Conservation (phyloP, 208 protist species). For the Kentomonas sorsogonicus region DNA sequence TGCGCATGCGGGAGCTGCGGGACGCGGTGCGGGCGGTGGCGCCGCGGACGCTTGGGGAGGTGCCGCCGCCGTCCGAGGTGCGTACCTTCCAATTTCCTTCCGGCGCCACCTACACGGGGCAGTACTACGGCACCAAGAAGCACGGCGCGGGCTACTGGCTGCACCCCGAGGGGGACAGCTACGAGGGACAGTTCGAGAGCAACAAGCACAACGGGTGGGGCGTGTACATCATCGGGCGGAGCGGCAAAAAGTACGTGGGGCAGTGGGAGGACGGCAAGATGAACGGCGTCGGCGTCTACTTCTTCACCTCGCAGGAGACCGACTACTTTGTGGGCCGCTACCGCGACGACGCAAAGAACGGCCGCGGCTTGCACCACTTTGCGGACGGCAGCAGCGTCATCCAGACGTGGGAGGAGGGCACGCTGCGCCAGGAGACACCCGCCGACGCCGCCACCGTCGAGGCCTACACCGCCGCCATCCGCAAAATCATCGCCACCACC, state of each 20-base stretch:
- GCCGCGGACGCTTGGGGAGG: slow-evolving; percentile 52
- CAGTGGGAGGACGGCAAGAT: slow-evolving; percentile 84
- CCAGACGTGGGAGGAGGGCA: slow-evolving; percentile 76
- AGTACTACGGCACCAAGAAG: slow-evolving; percentile 87
- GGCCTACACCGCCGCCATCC: slow-evolving; percentile 50
- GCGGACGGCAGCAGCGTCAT: slow-evolving; percentile 60
- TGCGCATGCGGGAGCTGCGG: slow-evolving; percentile 36
- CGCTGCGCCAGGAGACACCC: slow-evolving; percentile 55
- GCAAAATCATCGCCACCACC: slow-evolving; percentile 58
- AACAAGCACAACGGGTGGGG: slow-evolving; percentile 90
- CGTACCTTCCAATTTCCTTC: slow-evolving; percentile 86
- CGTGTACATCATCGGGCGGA: slow-evolving; percentile 82
- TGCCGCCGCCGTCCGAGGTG: slow-evolving; percentile 49
- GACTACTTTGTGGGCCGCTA: slow-evolving; percentile 87
- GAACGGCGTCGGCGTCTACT: slow-evolving; percentile 87
- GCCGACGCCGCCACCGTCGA: slow-evolving; percentile 33
- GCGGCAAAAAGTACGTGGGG: slow-evolving; percentile 84
- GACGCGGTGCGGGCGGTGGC: slow-evolving; percentile 51
- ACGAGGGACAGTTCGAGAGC: slow-evolving; percentile 82
- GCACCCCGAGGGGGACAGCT: slow-evolving; percentile 86
- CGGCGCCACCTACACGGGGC: slow-evolving; percentile 80
- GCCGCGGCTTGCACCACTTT: slow-evolving; percentile 83
- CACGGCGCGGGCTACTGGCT: slow-evolving; percentile 82
- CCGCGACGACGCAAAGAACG: slow-evolving; percentile 78
- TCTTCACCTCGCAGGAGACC: slow-evolving; percentile 82